Conservation (phyloP, 495 filamentous ascomycete genomes). For the Pseudevernia furfuracea region DNA sequence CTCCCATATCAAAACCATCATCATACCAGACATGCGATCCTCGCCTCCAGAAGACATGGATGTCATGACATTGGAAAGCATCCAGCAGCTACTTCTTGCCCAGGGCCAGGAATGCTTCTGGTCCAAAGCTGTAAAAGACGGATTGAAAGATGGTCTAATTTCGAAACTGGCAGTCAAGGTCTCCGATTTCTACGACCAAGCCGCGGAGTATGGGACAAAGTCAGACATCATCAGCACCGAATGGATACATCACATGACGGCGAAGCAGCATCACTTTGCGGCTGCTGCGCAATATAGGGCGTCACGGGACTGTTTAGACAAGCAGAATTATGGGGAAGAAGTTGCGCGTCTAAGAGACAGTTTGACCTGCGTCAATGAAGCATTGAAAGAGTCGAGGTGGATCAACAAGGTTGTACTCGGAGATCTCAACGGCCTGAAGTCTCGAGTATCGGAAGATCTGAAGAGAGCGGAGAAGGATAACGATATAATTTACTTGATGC, state of each 20-base stretch:
- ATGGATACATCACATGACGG: slow-evolving; percentile 97
- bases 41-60: slow-evolving; percentile 96
- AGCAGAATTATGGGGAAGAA: slow-evolving; percentile 92
- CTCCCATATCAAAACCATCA: slow-evolving; percentile 63
- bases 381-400: slow-evolving; percentile 76
- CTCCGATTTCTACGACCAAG: slow-evolving; percentile 80
- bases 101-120: slow-evolving; percentile 97
- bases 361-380: slow-evolving; percentile 74
- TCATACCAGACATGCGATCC: slow-evolving; percentile 79
- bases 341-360: slow-evolving; percentile 79
- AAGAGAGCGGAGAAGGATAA: slow-evolving; percentile 96
- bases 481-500: slow-evolving; percentile 80
- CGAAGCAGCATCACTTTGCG: slow-evolving; percentile 96
- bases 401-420: slow-evolving; percentile 75
- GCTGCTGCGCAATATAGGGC: slow-evolving; percentile 94
- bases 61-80: slow-evolving; percentile 69
- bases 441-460: slow-evolving; percentile 72
- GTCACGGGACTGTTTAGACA: slow-evolving; percentile 85
- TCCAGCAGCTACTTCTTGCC: slow-evolving; percentile 76
- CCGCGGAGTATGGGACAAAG: slow-evolving; percentile 77
- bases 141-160: slow-evolving; percentile 82
- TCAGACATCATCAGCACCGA: slow-evolving; percentile 83
- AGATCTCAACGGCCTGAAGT: slow-evolving; percentile 79
- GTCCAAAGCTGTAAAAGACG: slow-evolving; percentile 94
- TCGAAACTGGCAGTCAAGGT: slow-evolving; percentile 87